Base-by-base conservation (phyloP, 768 basidiomycete species). In the Pleurotus eryngii region DNA sequence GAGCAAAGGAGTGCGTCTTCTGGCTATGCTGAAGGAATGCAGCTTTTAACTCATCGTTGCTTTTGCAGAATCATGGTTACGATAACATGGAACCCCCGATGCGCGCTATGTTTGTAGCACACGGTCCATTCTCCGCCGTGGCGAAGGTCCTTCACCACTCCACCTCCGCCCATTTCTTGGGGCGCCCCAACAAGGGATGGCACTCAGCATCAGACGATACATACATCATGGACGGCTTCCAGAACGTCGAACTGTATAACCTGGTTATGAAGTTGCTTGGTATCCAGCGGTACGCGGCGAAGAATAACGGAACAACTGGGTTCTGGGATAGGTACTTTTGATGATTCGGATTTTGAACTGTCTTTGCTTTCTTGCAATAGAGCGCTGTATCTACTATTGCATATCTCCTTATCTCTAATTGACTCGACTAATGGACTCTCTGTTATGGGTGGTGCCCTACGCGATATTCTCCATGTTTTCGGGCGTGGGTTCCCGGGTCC, bases 81-180 rank as follows among this genome's bases (percentile, higher is more conserved):
- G 93, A 95, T 68, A 95, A 94, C 62, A 69, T 80, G 15, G 83
- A 86, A 42, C 65, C 75, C 11, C 76, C 87, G 5, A 96, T 96
- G 95, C 83, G 85, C 50, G 93, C 93, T 2, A 87, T 92, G 67
- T 95, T 96, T 69, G 86, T 96, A 57, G 93, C 92, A 8, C 92
- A 94, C 66, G 95, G 95, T 1, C 95, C 95, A 0, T 95, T 94
- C 69, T 85, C 89, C 12, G 71, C 82, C 9, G 79, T 82, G 43
- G 78, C 84, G 53, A 94, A 92, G 69, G 72, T 78, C 5, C 68
- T 79, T 46, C 79, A 85, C 62, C 74, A 79, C 22, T 62, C 65
- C 17, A 59, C 60, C 46, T 35, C 49, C 14, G 49, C 69, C 57
- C 49, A 26, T 24, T 67, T 57, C 49, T 66, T 70, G 15, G 68